phyloP scores from a whole-genome alignment of 805 yeast genomes.

The Lipomyces mesembrius region DNA sequence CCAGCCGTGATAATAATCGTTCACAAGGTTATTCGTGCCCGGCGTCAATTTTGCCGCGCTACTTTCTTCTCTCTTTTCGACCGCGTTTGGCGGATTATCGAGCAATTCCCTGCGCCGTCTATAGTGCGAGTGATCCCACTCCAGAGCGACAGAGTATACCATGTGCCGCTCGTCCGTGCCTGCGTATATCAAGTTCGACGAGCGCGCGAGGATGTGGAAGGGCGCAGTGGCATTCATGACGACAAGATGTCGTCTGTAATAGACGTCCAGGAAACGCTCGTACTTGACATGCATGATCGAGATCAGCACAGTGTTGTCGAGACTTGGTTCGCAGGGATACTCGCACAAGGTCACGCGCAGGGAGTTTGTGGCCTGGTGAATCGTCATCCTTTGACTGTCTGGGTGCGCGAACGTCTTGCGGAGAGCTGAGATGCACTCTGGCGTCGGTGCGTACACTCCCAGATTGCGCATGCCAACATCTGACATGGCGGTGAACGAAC shows the following conservation, averaged over 20 bases:
- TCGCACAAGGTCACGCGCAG: conserved; percentile 35
- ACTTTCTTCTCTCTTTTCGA: neutral
- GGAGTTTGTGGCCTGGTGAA: conserved; percentile 35
- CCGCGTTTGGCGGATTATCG: neutral
- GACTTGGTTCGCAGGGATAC: conserved; percentile 32
- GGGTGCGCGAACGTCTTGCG: conserved; percentile 5
- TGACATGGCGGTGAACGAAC: conserved; percentile 18
- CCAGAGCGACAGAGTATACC: conserved; percentile 22
- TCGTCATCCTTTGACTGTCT: neutral
- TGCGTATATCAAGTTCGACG: conserved; percentile 13
- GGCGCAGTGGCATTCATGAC: conserved; percentile 31
- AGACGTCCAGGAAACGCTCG: neutral
- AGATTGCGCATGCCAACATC: neutral
- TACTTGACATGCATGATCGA: conserved; percentile 30
- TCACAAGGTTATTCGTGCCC: conserved; percentile 21
- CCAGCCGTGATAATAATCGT: conserved; percentile 33
- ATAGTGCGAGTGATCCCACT: conserved; percentile 31
- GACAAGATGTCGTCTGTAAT: conserved; percentile 26
- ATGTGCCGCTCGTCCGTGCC: conserved; percentile 23
- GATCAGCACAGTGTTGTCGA: conserved; percentile 34
- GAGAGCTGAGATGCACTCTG: conserved; percentile 18
- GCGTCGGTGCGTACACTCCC: conserved; percentile 12
- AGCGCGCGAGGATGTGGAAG: conserved; percentile 25
- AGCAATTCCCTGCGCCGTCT: neutral
- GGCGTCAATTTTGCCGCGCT: neutral